Evolutionary conservation across 2,329 filamentous ascomycete species (phyloP).

Genomic region (Sclerotinia nivalis): DNA sequence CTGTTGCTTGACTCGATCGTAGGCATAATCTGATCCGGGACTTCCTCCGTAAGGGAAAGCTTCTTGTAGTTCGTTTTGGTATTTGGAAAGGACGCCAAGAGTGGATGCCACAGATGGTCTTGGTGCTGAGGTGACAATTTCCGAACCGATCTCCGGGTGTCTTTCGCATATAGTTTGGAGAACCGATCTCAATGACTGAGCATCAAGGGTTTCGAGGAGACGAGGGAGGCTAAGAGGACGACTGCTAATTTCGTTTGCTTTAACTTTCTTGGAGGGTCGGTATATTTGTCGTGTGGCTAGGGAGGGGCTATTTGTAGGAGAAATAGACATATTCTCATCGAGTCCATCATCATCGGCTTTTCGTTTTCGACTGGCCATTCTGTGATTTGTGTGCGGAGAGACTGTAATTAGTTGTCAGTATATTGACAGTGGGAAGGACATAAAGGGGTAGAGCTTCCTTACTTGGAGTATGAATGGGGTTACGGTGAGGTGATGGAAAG

Average conservation of each 20-base stretch:
- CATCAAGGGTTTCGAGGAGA: slow-evolving; percentile 91
- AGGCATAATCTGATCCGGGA: slow-evolving; percentile 86
- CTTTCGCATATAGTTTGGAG: slow-evolving; percentile 90
- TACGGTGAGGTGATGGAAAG: slow-evolving; percentile 58
- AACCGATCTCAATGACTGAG: slow-evolving; percentile 77
- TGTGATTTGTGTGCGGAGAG: slow-evolving; percentile 46
- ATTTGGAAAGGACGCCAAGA: slow-evolving; percentile 76
- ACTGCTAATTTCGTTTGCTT: slow-evolving; percentile 66
- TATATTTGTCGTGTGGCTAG: slow-evolving; percentile 67
- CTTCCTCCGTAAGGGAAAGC: slow-evolving; percentile 86
- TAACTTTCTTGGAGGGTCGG: slow-evolving; percentile 63
- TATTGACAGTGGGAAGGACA: slow-evolving; percentile 41
- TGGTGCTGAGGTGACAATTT: slow-evolving; percentile 81
- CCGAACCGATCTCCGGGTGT: slow-evolving; percentile 80
- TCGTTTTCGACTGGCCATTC: slow-evolving; percentile 68
- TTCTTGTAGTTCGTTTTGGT: slow-evolving; percentile 74
- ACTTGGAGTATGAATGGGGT: slow-evolving; percentile 56
- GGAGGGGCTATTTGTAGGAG: slow-evolving; percentile 79
- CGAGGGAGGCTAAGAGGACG: slow-evolving; percentile 67
- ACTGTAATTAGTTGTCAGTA: slow-evolving; percentile 41
- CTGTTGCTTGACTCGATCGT: slow-evolving; percentile 84
- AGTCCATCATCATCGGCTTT: slow-evolving; percentile 78
- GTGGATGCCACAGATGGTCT: slow-evolving; percentile 82
- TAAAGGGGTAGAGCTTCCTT: slow-evolving; percentile 50
- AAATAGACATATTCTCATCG: slow-evolving; percentile 88